Evolutionary conservation across 2,329 filamentous ascomycete species (phyloP), one percentile per base, ranked within the genome.

Genomic region (Shiraia sp.): DNA sequence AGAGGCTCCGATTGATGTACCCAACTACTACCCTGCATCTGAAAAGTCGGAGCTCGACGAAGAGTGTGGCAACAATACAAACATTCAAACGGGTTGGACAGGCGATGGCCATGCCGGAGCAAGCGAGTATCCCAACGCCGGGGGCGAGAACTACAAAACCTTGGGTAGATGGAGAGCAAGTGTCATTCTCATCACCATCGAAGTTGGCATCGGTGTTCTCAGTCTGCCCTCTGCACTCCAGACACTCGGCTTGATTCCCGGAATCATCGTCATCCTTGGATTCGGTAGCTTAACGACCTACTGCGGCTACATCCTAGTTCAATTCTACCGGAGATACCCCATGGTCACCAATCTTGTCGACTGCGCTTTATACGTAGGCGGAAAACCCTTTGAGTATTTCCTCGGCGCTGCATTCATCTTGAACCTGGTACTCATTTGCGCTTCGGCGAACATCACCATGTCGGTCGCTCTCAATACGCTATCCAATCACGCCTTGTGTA

Each of bases 381-480:
- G 58, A 15, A 57, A 56, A 40, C 50, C 53, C 2, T 61, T 63
- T 32, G 59, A 61, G 36, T 46, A 45, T 19, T 60, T 57, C 36
- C 52, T 63, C 14, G 57, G 49, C 5, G 34, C 56, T 6, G 57
- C 53, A 0, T 63, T 63, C 32, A 35, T 63, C 6, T 50, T 63
- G 39, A 60, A 63, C 29, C 44, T 63, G 14, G 53, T 60, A 0
- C 49, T 63, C n/a, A 61, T 63, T 15, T 63, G 59, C 35, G 51
- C 57, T 23, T 57, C 53, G 13, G 59, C 55, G 9, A 63, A 63
- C 27, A 61, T 63, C 25, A 63, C 59, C 7, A 51, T 63, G 49
- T 57, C 77, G 30, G 83, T 87, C 53, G 84, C 84, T 55, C 79
- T 87, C 61, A 82, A 82, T 55, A 81, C 77, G 37, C 72, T 88